Evolutionary conservation across 2,329 filamentous ascomycete species (phyloP), one percentile per base, ranked within the genome.

Genomic region (Saccharata proteae): DNA sequence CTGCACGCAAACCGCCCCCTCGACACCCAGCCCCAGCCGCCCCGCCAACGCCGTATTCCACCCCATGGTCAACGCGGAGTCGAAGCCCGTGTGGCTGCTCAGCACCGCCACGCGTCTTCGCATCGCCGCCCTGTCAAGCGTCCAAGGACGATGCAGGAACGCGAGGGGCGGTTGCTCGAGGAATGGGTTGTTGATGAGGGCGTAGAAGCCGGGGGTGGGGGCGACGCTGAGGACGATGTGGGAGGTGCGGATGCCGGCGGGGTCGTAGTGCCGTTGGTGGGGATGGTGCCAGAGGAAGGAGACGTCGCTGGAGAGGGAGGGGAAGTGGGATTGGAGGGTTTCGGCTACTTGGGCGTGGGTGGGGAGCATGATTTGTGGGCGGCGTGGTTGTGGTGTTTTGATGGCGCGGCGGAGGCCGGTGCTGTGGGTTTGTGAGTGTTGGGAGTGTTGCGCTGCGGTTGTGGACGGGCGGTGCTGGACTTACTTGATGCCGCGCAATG

Each of bases 31-130:
- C 4, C 47, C 49, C 7, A 59, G 36, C 3, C 47, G 46, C 24
- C 23, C 38, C 12, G 53, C 54, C 12, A 59, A 38, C 5, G 42
- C 42, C 4, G 40, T 32, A 25, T 59, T 60, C 46, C 49, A 58
- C 6, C 54, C 56, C 5, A 57, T 50, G 3, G 55, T 58, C 21
- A 59, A 38, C 8, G 51, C 34, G 34, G 58, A 53, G 26, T 59
- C 54, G 26, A 59, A 58, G 5, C 47, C 46, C 6, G 43, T 48
- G 25, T 59, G 55, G 24, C 48, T 53, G 6, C 53, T 44, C 7
- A 58, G 39, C 9, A 55, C 46, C 21, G 53, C 40, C 2, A 44
- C 43, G 13, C 44, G 44, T 29, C 37, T 41, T 25, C 44, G 43
- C 17, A 54, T 40, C 16, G 41, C 42, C 12, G 42, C 40, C 10